These are phyloP conservation scores for Moniliophthora roreri DNA, from an alignment of 1,284 basidiomycete species.

Conservation along the genomic window DNA sequence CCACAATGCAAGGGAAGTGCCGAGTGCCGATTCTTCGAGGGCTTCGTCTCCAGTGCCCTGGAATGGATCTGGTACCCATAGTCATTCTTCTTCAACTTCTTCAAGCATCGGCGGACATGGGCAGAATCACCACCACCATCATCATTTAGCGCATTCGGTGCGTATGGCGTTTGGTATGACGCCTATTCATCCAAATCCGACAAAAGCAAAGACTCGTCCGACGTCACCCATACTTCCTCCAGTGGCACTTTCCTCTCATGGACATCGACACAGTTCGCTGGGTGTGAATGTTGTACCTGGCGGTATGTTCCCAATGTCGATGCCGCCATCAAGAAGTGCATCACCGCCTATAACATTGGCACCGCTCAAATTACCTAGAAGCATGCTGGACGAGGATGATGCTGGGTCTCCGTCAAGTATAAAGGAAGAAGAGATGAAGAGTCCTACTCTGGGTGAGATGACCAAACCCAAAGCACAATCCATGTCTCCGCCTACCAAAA, in stretches of 20 bases:
- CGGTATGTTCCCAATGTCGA: conserved; percentile 21
- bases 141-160: conserved; percentile 77
- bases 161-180: conserved; percentile 89
- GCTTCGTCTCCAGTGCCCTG: background rate
- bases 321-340: conserved; percentile 57
- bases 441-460: background rate
- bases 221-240: conserved; percentile 17
- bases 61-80: conserved; percentile 16
- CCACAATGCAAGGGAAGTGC: background rate
- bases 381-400: conserved; percentile 14
- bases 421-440: conserved; percentile 16
- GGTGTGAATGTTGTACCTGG: conserved; percentile 9
- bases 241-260: background rate
- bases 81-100: conserved; percentile 7
- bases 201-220: background rate
- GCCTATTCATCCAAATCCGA: conserved; percentile 54
- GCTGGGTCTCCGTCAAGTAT: conserved; percentile 9
- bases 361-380: conserved; percentile 50
- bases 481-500: conserved; percentile 17
- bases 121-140: no score
- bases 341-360: conserved; percentile 72
- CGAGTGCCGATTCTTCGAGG: conserved; percentile 5
- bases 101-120: no score
- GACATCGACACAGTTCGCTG: conserved; percentile 21
- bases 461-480: conserved; percentile 17